Evolutionary conservation across 345 rosid species (phyloP), one percentile per base, ranked within the genome.

Genomic region (Sonneratia caseolaris): DNA sequence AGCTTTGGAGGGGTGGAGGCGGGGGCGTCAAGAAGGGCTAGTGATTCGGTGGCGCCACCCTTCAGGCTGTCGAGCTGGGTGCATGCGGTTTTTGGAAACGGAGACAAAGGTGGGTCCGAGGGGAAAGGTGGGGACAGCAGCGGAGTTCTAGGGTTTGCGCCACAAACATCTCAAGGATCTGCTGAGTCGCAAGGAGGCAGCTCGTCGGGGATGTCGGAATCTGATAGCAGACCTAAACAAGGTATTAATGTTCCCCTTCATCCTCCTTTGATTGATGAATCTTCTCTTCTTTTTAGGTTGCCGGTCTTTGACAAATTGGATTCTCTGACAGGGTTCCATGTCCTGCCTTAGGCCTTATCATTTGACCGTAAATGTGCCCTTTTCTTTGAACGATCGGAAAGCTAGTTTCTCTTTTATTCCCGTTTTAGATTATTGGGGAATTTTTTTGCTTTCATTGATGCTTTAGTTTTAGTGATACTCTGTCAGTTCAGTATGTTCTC

Each of bases 161-260:
- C 78, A 66, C 84, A 73, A 70, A 78, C 76, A 35, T 83, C 97
- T 16, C 83, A 79, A 69, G 87, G 85, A 7, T 87, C 85, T 69
- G 73, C 72, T 64, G 98, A 86, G 76, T 81, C 93, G 48, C 92
- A 66, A 38, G 94, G 76, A 36, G 87, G 91, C 56, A 85, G 89
- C 79, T 88, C 84, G 37, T 86, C 88, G 1, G 84, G 86, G 53
- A 42, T 82, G 64, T 86, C 96, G 3, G 97, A 91, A 75, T 36
- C 81, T 22, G 98, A 89, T 64, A 82, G 82, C 68, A 89, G 79
- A 79, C 66, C 84, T 22, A 78, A 74, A 72, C 95, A 86, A 87
- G 91, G 92, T 89, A 78, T 61, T 64, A 43, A 36, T 22, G n/a
- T 64, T 68, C 42, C 68, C 35, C 48, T 24, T 62, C 21, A 21